A percentile compares a stretch with the other conserved stretches of the same genome.
phyloP scores from a whole-genome alignment of 1,139 yeast species.

The Debaryomyces psychrophilus region DNA sequence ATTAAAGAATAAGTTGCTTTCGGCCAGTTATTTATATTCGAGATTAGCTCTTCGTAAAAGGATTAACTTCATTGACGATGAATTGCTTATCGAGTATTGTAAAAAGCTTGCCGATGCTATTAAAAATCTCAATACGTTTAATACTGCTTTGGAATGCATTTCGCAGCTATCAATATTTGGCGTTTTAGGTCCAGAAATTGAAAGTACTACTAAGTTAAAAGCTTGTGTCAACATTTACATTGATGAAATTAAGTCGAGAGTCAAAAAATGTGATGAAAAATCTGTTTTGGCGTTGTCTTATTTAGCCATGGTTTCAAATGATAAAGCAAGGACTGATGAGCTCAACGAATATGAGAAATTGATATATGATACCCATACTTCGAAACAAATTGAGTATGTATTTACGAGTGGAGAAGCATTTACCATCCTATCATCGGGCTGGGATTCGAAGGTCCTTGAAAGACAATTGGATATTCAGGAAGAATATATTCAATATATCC shows the following conservation, averaged over 20 bases:
- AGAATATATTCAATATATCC: slow-evolving; percentile 22
- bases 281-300: slow-evolving; percentile 61
- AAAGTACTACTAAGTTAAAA: slow-evolving; percentile 11
- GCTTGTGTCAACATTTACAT: slow-evolving; percentile 27
- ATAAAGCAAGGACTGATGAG: slow-evolving; percentile 20
- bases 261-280: slow-evolving; percentile 62
- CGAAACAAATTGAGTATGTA: slow-evolving; percentile 73
- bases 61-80: slow-evolving; percentile 21
- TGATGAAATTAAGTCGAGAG: slow-evolving; percentile 41
- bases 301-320: slow-evolving; percentile 48
- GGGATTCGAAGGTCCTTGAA: slow-evolving; percentile 64
- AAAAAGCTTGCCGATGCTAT: slow-evolving; percentile 22
- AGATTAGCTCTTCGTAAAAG: slow-evolving; percentile 50
- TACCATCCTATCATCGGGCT: slow-evolving; percentile 71
- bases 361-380: slow-evolving; percentile 59
- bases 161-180: slow-evolving; percentile 67
- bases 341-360: slow-evolving; percentile 42
- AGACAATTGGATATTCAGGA: slow-evolving; percentile 56
- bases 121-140: slow-evolving; percentile 25
- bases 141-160: slow-evolving; percentile 47
- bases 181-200: slow-evolving; percentile 42
- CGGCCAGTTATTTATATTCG: slow-evolving; percentile 54
- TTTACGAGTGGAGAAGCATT: slow-evolving; percentile 88
- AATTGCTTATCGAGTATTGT: slow-evolving; percentile 20
- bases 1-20: slow-evolving; percentile 32